A percentile compares a stretch with the other conserved stretches of the same genome.
These are phyloP conservation scores for Nigrospora osmanthi DNA, from an alignment of 2,329 filamentous ascomycete species.

Conservation along the genomic window DNA sequence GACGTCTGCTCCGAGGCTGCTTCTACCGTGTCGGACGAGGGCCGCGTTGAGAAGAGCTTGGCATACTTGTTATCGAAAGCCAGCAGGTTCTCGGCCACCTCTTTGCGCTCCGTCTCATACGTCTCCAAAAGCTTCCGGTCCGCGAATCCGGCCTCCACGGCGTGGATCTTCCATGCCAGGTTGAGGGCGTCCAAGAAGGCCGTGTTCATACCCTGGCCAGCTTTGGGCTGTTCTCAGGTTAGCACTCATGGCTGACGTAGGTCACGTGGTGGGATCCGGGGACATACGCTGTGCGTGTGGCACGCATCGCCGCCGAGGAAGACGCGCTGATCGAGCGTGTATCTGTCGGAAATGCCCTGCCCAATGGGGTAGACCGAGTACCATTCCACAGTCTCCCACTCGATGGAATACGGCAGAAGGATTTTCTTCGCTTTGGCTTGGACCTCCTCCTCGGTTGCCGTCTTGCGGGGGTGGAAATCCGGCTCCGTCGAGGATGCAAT, in stretches of 20 bases:
- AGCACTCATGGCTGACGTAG: neutral
- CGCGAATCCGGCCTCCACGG: slow-evolving; percentile 78
- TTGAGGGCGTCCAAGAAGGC: slow-evolving; percentile 78
- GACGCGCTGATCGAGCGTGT: slow-evolving; percentile 60
- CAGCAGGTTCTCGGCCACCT: slow-evolving; percentile 76
- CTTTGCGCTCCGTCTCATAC: slow-evolving; percentile 79
- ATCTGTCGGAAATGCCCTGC: slow-evolving; percentile 62
- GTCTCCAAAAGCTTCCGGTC: slow-evolving; percentile 68
- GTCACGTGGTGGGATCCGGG: too few relatives aligned
- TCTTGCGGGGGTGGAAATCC: slow-evolving; percentile 54
- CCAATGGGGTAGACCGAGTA: slow-evolving; percentile 72
- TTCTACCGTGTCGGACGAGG: slow-evolving; percentile 65
- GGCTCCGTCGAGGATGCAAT: slow-evolving; percentile 53
- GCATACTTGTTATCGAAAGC: slow-evolving; percentile 86
- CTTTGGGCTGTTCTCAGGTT: slow-evolving; percentile 56
- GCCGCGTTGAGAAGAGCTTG: slow-evolving; percentile 76
- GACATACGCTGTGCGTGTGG: slow-evolving; percentile 64
- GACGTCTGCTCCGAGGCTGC: slow-evolving; percentile 44
- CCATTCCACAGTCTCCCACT: slow-evolving; percentile 64
- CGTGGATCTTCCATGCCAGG: slow-evolving; percentile 92
- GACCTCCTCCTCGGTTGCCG: slow-evolving; percentile 55
- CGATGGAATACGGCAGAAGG: slow-evolving; percentile 57
- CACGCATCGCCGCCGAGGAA: slow-evolving; percentile 74
- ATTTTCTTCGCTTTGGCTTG: slow-evolving; percentile 59
- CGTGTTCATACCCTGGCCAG: slow-evolving; percentile 74